These are phyloP conservation scores for Syncephalastrum sp. DNA, from an alignment of 371 early-diverging fungal genomes.

Conservation along the genomic window DNA sequence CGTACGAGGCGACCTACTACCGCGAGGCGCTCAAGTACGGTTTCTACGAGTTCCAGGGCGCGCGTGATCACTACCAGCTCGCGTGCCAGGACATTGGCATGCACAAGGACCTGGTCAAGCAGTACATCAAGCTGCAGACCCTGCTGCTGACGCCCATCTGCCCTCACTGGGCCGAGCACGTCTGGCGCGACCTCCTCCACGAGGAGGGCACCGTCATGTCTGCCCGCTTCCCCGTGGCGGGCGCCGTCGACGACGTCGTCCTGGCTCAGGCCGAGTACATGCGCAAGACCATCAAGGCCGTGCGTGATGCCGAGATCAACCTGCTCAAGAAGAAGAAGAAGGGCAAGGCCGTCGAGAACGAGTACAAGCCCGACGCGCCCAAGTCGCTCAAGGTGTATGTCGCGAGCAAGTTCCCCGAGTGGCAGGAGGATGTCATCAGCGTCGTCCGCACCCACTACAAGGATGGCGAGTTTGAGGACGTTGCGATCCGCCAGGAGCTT, in stretches of 20 bases:
- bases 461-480: constrained; percentile 67
- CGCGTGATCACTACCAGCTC: constrained; percentile 91
- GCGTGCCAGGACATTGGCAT: constrained; percentile 70
- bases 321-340: constrained; percentile 82
- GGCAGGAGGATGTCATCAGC: constrained; percentile 84
- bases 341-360: constrained; percentile 52
- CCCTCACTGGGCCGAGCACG: constrained; percentile 92
- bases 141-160: constrained; percentile 85
- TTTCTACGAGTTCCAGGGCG: constrained; percentile 90
- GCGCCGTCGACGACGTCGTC: constrained; percentile 62
- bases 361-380: constrained; percentile 63
- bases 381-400: constrained; percentile 78
- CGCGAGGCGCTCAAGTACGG: constrained; percentile 95
- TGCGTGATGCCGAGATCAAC: constrained; percentile 83
- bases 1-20: constrained; percentile 86
- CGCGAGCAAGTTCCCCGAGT: constrained; percentile 86
- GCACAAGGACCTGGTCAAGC: constrained; percentile 81
- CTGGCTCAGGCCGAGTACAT: constrained; percentile 82
- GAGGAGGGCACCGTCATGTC: constrained; percentile 73
- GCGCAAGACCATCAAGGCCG: constrained; percentile 68
- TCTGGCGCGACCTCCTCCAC: constrained; percentile 80
- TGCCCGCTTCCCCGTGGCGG: constrained; percentile 73
- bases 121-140: constrained; percentile 83
- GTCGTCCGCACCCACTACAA: constrained; percentile 71
- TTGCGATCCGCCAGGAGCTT: constrained; percentile 69